Conservation (phyloP, 495 filamentous ascomycete species). For the Choiromyces venosus region DNA sequence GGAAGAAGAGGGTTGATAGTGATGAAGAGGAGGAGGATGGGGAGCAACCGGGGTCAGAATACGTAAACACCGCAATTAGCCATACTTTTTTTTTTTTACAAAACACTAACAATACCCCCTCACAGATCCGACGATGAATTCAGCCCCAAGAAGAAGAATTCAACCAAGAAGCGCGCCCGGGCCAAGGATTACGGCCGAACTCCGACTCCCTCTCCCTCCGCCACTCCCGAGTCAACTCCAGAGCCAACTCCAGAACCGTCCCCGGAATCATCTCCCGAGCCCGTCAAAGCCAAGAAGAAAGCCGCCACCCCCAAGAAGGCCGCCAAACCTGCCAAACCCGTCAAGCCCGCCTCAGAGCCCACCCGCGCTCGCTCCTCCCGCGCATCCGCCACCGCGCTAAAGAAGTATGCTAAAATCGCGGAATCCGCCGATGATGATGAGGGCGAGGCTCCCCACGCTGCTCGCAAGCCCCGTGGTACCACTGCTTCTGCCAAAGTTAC, state of each 20-base stretch:
- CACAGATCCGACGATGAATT: background rate
- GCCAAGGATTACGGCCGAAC: background rate
- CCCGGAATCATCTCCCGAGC: background rate
- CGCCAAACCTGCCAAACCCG: background rate
- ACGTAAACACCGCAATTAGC: constrained; percentile 3
- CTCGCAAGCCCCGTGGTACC: background rate
- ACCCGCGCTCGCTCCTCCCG: background rate
- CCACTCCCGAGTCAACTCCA: too few species aligned
- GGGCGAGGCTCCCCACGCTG: background rate
- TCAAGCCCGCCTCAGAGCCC: background rate
- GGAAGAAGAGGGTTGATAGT: constrained; percentile 6
- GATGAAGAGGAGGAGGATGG: constrained; percentile 23
- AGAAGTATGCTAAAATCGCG: background rate
- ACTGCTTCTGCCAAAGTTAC: background rate
- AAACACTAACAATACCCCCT: background rate
- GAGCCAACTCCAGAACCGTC: too few species aligned
- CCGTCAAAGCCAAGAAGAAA: background rate
- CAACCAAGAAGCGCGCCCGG: background rate
- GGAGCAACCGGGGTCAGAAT: constrained; percentile 6
- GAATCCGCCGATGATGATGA: background rate
- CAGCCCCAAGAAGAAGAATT: background rate
- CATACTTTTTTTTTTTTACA: too few species aligned
- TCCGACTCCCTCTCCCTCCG: background rate
- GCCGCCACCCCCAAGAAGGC: background rate
- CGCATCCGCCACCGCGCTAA: background rate